Base-by-base conservation (phyloP, 768 basidiomycete genomes). In the Asterophora parasitica region DNA sequence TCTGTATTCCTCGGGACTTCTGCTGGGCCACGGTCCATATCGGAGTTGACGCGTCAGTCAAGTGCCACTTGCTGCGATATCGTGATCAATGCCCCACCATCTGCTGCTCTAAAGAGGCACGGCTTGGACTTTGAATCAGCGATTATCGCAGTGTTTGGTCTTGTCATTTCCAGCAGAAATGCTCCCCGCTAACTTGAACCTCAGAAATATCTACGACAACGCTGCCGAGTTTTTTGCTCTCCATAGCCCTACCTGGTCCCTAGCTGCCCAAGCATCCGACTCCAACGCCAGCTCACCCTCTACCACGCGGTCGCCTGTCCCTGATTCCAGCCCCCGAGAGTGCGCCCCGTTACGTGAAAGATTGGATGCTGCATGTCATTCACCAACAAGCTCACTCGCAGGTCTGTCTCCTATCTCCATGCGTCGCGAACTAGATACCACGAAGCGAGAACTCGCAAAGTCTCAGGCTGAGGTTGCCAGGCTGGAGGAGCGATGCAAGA, bases 161-260 rank as follows among this genome's bases (percentile, higher is more conserved):
- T 61, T 65, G 62, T 68, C 65, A 65, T 65, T 62, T 43, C 48
- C 48, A 55, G 56, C 56, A 53, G 61, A 58, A 45, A 75, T 75
- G 75, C 65, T 73, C 54, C 68, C 74, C 60, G 68, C 72, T 55
- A 72, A 73, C 67, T 46, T 73, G 51, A 69, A 74, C 64, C 70
- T 77, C 65, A 65, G 54, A 61, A 56, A 53, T 56, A 63, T 79
- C 57, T 76, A 78, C 68, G 69, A 75, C 61, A 71, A 73, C 35
- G 78, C 81, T 40, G 72, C 79, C 70, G 79, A 79, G 60, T 81
- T 78, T 70, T 75, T 83, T 56, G 65, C 74, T 51, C 70, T 75
- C 46, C 74, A 68, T 45, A 69, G 61, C 51, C 69, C 73, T 27
- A 54, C 67, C 32, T 64, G 65, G 43, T 62, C 68, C 27, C 55